Evolutionary conservation across 2,329 filamentous ascomycete species (phyloP), one percentile per base, ranked within the genome.

Genomic region (Myriosclerotinia curreyana): DNA sequence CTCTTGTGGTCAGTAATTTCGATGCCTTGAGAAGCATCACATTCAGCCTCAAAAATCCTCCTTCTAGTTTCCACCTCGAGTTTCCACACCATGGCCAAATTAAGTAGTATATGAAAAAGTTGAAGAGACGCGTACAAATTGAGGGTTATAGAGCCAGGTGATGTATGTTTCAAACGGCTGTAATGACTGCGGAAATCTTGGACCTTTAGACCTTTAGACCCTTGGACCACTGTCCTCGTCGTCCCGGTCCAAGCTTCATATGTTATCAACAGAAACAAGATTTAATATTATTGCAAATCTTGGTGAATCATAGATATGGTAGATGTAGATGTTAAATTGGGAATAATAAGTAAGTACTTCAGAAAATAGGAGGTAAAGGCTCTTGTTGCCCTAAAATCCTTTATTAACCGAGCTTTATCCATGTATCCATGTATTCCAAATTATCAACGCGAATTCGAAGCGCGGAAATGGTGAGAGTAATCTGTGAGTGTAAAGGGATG

Each of bases 401-500:
- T 46, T 59, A 38, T 28, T 36, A 20, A 25, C 8, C 40, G 42
- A 38, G 31, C 42, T 25, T 48, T 17, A n/a, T n/a, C n/a, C n/a
- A n/a, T n/a, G n/a, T n/a, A n/a, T 36, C 36, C 55, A 59, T 59
- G 31, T 25, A 38, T 59, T 25, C 31, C 31, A 48, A 11, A 48
- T 49, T 36, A 12, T 36, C n/a, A 59, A 34, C 28, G 28, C 28
- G 12, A 20, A 17, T 31, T 20, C 22, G 38, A 17, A 42, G 38
- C 9, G 20, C 20, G 12, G 22, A 48, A 38, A 59, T 59, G 42
- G 28, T 42, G n/a, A 59, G 42, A 59, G 36, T 34, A 59, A 36
- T 34, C 55, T 38, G 28, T 11, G 55, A 59, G 55, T 59, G 44
- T 48, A 59, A 59, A 59, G 36, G 55, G 14, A 59, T 59, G 55